phyloP scores from a whole-genome alignment of 2,329 filamentous ascomycete species.

The Ustulina deusta region DNA sequence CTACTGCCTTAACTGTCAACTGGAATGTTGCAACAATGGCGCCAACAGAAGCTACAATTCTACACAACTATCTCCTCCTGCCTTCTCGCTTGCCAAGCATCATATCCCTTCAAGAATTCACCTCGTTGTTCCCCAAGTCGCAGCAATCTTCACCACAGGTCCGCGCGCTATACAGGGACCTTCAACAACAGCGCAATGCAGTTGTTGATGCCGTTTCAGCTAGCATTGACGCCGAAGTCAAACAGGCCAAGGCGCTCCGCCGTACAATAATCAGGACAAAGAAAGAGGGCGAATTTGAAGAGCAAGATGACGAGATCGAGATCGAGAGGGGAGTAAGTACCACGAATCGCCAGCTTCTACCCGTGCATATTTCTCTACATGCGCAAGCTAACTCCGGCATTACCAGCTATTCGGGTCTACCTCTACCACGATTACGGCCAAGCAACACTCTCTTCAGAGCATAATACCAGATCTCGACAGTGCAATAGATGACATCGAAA shows the following conservation, averaged over 20 bases:
- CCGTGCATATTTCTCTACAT: not conserved
- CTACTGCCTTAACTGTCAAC: not conserved
- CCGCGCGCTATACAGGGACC: constrained; percentile 79
- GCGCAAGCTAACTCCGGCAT: constrained; percentile 36
- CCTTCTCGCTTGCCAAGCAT: constrained; percentile 80
- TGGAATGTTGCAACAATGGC: constrained; percentile 64
- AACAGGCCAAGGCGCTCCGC: constrained; percentile 68
- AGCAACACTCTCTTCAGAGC: constrained; percentile 70
- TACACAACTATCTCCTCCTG: constrained; percentile 81
- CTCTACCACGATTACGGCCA: constrained; percentile 58
- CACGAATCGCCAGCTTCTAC: constrained; percentile 21
- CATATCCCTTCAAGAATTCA: constrained; percentile 80
- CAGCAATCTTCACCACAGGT: constrained; percentile 75
- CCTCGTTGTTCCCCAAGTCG: constrained; percentile 77
- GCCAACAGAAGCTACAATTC: constrained; percentile 78
- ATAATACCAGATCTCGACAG: constrained; percentile 77
- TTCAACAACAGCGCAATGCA: constrained; percentile 78
- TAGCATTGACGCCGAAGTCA: constrained; percentile 74
- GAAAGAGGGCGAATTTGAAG: constrained; percentile 64
- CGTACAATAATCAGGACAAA: constrained; percentile 67
- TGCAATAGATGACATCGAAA: constrained; percentile 73
- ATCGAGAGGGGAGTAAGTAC: constrained; percentile 67
- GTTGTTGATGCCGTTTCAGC: constrained; percentile 74
- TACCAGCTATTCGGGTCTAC: constrained; percentile 69
- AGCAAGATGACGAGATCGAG: constrained; percentile 72